Base-by-base conservation (phyloP, 805 yeast species). In the Allodekkera sacchari region DNA sequence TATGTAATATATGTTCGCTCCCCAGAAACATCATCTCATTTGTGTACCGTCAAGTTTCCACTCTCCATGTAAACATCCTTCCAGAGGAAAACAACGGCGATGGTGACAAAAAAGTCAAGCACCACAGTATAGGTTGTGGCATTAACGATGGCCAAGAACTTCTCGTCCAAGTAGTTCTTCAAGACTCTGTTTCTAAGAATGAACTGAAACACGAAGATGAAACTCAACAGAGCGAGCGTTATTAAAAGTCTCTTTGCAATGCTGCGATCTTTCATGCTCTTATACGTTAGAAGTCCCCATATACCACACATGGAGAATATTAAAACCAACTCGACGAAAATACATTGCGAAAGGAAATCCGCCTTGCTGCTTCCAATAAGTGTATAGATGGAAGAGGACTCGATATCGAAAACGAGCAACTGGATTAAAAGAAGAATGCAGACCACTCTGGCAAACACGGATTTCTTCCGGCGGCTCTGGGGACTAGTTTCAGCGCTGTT, bases 331-430 rank as follows among this genome's bases (percentile, higher is more conserved):
- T 55, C 48, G 22, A 45, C 28, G 32, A 44, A 49, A 23, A 57
- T 46, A 8, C 47, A 4, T 16, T 32, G 28, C 7, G 48, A 43
- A 17, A 50, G 28, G 13, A 46, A 36, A 22, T 47, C 43, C 10
- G 20, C 18, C 6, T 38, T 33, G 7, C 37, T 32, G 12, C 42
- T 45, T 21, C 53, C 47, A 20, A 56, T 39, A 14, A 58, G 20
- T 2, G 57, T 49, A 33, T 43, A 56, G 18, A 52, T 33, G 4
- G 46, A 34, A 8, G 56, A 44, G 18, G 45, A 48, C 22, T 54
- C 55, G 14, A 56, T 19, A 34, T 51, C 59, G 27, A 45, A 52
- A 1, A 53, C 22, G 15, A 57, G 30, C 26, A 57, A 44, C 34
- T 52, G 45, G n/a, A 52, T 7, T 4, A 50, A 28, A 9, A 54